Percentiles rank a stretch among this genome's conserved stretches.
Conservation (phyloP, 78 protist species). For the Parvularia atlantis region DNA sequence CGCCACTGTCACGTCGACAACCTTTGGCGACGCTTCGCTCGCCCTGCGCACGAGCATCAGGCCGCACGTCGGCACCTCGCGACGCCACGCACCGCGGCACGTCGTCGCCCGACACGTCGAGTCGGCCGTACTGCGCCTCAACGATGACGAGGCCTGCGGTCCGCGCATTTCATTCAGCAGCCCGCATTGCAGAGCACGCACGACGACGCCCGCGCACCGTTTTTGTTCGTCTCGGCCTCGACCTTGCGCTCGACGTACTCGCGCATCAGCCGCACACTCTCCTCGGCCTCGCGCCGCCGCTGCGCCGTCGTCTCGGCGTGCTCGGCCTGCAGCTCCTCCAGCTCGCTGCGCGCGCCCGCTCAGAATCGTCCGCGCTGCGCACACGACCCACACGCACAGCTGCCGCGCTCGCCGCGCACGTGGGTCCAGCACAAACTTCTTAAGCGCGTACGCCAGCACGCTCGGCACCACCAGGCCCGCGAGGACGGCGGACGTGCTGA, state of each 20-base stretch:
- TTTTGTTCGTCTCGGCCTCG: neutral
- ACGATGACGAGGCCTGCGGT: neutral
- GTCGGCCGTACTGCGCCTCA: neutral
- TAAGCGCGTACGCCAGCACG: too few relatives aligned
- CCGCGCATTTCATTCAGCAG: neutral
- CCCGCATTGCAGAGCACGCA: neutral
- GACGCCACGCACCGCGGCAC: too few relatives aligned
- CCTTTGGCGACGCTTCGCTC: neutral
- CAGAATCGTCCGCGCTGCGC: too few relatives aligned
- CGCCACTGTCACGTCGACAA: constrained; percentile 31
- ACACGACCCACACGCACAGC: too few relatives aligned
- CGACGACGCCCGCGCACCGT: neutral
- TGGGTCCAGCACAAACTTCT: too few relatives aligned
- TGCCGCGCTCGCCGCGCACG: too few relatives aligned
- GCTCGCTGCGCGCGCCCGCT: neutral
- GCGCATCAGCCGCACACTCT: neutral
- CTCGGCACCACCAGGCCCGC: too few relatives aligned
- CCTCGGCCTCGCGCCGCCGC: neutral
- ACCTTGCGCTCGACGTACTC: neutral
- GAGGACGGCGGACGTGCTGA: too few relatives aligned
- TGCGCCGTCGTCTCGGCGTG: neutral
- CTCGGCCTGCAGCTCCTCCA: neutral
- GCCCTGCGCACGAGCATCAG: too few relatives aligned
- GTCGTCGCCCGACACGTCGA: neutral
- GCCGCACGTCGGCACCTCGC: too few relatives aligned